Evolutionary conservation across 2,329 filamentous ascomycete species (phyloP), one percentile per base, ranked within the genome.

Genomic region (Dactylonectria macrodidyma): DNA sequence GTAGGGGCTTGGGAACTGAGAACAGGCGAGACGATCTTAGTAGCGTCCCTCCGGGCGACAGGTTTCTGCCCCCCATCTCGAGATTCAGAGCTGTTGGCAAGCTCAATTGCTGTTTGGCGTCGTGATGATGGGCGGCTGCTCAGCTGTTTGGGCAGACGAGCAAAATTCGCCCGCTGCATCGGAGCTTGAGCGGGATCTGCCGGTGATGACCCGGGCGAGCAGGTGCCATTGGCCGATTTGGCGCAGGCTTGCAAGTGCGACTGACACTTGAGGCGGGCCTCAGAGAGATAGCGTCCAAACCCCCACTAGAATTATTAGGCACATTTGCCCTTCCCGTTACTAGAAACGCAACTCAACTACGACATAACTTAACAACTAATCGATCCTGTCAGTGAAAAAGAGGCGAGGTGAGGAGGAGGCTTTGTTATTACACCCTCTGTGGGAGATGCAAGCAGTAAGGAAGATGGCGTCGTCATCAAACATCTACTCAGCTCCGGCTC

Each of bases 11-110:
- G 14, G 95, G 95, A 63, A 98, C 86, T 26, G 95, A 92, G 84
- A 98, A 98, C 75, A 98, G 88, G 73, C 95, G 93, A 66, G 95
- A 98, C 67, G 91, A 90, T 80, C 95, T 92, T 78, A 98, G 88
- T 73, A 98, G 88, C 75, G 88, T 86, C 71, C 85, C 90, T 78
- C 90, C 90, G 65, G 90, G 90, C 71, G 90, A 90, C 76, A 90
- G 73, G 65, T 77, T 75, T 59, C 74, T 76, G 66, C 59, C 71
- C 71, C 72, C 73, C 81, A 83, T 83, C 46, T 64, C 77, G 72
- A 75, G 66, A 66, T 75, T 65, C 66, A 69, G 65, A 72, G 70
- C 72, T 70, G 61, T 71, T 75, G 66, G 59, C 64, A 69, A 75
- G 74, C 79, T 78, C 78, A 78, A 78, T 78, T 76, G 67, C 60